Evolutionary conservation across 2,329 filamentous ascomycete species (phyloP).

Genomic region (Hypoxylon sp.): DNA sequence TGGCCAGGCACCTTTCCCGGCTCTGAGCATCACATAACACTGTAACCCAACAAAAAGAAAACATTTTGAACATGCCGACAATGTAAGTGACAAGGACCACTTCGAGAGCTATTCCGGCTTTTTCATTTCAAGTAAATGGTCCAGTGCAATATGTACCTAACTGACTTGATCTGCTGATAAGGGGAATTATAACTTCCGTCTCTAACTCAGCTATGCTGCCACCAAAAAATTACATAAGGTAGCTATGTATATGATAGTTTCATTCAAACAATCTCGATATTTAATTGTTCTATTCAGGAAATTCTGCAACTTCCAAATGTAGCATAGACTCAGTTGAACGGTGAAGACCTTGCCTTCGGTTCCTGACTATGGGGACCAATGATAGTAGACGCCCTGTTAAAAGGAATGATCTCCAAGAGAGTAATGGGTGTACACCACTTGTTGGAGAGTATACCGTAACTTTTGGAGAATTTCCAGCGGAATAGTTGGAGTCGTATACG

Average conservation of each 20-base stretch:
- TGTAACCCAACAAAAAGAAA: not conserved
- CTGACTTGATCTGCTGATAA: too few species aligned
- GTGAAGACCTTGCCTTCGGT: not conserved
- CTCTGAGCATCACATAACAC: not conserved
- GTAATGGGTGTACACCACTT: not conserved
- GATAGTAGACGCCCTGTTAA: not conserved
- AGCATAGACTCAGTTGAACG: not conserved
- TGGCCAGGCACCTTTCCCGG: not conserved
- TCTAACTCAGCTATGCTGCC: too few species aligned
- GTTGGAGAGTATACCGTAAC: not conserved
- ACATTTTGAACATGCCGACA: not conserved
- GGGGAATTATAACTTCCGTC: too few species aligned
- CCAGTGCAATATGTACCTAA: too few species aligned
- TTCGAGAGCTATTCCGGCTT: too few species aligned
- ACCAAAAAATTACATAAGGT: too few species aligned
- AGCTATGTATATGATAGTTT: too few species aligned
- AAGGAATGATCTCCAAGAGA: not conserved
- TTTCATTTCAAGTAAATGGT: too few species aligned
- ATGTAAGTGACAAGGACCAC: too few species aligned
- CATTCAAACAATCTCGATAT: too few species aligned
- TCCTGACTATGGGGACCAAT: not conserved
- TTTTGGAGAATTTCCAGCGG: slow-evolving; percentile 8
- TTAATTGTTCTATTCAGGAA: too few species aligned
- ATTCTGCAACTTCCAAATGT: not conserved
- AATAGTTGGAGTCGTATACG: slow-evolving; percentile 15